These are phyloP conservation scores for Candida taoyuanica DNA, from an alignment of 805 yeast genomes.

Conservation along the genomic window DNA sequence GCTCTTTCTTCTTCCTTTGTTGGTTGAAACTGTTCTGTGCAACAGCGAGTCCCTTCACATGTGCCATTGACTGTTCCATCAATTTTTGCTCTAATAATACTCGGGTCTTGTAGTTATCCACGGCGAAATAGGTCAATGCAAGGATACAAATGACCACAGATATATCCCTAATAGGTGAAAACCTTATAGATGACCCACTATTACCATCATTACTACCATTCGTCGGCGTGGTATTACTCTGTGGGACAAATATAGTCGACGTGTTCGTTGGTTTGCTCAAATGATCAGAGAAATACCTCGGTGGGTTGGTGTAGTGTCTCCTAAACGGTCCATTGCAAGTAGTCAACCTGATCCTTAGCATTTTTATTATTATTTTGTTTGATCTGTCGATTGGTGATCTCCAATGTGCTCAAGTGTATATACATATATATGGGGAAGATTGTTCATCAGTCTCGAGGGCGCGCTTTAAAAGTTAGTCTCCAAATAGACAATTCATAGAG, in stretches of 20 bases:
- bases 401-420: too few relatives aligned
- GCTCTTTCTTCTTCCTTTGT: slow-evolving; percentile 47
- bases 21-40: slow-evolving; percentile 45
- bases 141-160: slow-evolving; percentile 39
- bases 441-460: too few relatives aligned
- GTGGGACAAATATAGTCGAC: background rate
- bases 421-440: too few relatives aligned
- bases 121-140: slow-evolving; percentile 43
- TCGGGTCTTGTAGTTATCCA: slow-evolving; percentile 45
- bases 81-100: slow-evolving; percentile 31
- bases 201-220: background rate
- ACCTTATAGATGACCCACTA: slow-evolving; percentile 1
- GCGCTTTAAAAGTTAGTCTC: background rate
- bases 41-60: slow-evolving; percentile 30
- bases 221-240: background rate
- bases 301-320: slow-evolving; percentile 14
- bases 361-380: background rate
- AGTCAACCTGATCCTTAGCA: background rate
- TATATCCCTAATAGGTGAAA: slow-evolving; percentile 32
- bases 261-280: background rate
- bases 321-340: slow-evolving; percentile 4
- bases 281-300: slow-evolving; percentile 20
- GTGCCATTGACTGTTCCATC: slow-evolving; percentile 30
- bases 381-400: background rate
- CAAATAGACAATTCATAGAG: too few relatives aligned